phyloP scores from a whole-genome alignment of 306 rosid species.

The Echinosophora koreensis region DNA sequence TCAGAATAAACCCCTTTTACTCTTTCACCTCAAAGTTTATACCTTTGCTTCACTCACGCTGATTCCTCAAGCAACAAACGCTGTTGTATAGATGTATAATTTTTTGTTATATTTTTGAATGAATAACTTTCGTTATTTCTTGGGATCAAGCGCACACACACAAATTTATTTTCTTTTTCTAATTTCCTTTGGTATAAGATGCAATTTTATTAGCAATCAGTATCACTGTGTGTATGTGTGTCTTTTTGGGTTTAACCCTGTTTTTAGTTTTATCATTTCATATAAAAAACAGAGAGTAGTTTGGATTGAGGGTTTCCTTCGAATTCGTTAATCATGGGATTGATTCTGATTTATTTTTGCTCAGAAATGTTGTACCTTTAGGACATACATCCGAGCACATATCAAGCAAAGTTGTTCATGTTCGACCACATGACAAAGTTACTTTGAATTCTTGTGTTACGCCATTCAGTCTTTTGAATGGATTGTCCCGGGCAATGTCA shows the following conservation, averaged over 20 bases:
- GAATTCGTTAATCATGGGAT: not conserved
- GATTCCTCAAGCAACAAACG: not conserved
- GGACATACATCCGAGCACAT: slow-evolving; percentile 46
- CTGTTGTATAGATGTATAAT: too few relatives aligned
- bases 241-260: not conserved
- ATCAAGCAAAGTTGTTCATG: slow-evolving; percentile 54
- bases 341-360: slow-evolving; percentile 37
- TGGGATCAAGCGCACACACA: slow-evolving; percentile 6
- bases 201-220: slow-evolving; percentile 16
- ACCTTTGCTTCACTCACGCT: not conserved
- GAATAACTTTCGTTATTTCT: not conserved
- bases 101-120: too few relatives aligned
- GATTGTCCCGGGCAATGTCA: slow-evolving; percentile 73
- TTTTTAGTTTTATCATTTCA: too few relatives aligned
- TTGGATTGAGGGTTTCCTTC: not conserved
- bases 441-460: slow-evolving; percentile 45
- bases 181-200: not conserved
- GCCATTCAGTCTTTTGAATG: slow-evolving; percentile 57
- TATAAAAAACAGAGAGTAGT: not conserved
- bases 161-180: not conserved
- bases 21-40: slow-evolving; percentile 34
- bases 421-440: slow-evolving; percentile 48
- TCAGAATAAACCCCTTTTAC: slow-evolving; percentile 30
- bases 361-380: slow-evolving; percentile 62
- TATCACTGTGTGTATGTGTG: too few relatives aligned